These are phyloP conservation scores for Cruciata laevipes DNA, from an alignment of 257 asterid species.

Conservation along the genomic window DNA sequence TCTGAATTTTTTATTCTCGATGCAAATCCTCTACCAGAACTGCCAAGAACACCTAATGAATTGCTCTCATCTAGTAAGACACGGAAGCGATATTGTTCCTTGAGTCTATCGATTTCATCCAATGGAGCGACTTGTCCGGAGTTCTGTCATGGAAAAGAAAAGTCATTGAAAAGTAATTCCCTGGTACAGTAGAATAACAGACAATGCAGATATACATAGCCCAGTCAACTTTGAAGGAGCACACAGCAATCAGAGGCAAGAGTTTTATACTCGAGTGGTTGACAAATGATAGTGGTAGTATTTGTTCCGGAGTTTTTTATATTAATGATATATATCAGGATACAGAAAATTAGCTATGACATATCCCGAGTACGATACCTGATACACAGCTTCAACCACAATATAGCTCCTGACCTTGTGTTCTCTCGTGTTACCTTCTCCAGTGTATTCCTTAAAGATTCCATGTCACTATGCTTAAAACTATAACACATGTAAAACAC, in stretches of 20 bases:
- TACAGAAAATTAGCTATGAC: neutral
- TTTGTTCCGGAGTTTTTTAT: neutral
- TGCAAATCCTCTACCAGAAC: slow-evolving; percentile 85
- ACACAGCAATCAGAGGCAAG: neutral
- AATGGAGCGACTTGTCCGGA: slow-evolving; percentile 91
- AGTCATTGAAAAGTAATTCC: neutral
- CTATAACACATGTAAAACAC: slow-evolving; percentile 6
- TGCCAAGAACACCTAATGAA: slow-evolving; percentile 88
- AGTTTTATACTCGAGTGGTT: neutral
- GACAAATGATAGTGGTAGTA: neutral
- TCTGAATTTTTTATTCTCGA: too few species aligned
- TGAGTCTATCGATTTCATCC: slow-evolving; percentile 72
- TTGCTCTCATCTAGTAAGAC: slow-evolving; percentile 88
- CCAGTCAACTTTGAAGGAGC: too few species aligned
- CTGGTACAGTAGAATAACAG: neutral
- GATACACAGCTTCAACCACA: slow-evolving; percentile 89
- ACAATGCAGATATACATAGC: neutral
- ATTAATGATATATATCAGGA: neutral
- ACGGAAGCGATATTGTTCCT: slow-evolving; percentile 82
- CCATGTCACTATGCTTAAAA: slow-evolving; percentile 69
- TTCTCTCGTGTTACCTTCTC: slow-evolving; percentile 68
- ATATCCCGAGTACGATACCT: slow-evolving; percentile 41
- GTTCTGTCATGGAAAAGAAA: slow-evolving; percentile 43
- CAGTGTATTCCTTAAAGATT: slow-evolving; percentile 54
- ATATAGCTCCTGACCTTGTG: slow-evolving; percentile 84